Conservation (phyloP, 2,329 filamentous ascomycete species). For the Thelonectria olida region DNA sequence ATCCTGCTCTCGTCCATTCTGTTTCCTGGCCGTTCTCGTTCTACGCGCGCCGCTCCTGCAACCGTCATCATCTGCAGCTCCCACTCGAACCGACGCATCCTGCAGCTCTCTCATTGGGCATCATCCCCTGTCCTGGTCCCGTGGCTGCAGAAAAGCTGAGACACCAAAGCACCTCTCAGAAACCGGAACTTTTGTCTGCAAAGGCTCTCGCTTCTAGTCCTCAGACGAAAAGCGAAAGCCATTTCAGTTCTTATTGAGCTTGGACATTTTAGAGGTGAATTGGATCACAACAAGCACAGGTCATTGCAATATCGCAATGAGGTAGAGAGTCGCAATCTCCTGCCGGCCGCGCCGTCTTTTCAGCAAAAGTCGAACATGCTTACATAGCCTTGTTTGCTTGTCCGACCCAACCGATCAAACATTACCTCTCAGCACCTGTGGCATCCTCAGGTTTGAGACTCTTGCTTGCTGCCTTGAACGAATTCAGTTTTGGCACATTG, state of each 20-base stretch:
- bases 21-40: background rate
- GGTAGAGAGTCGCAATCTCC: background rate
- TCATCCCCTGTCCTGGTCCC: conserved; percentile 8
- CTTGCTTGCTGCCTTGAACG: background rate
- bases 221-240: background rate
- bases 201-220: background rate
- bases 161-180: conserved; percentile 2
- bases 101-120: conserved; percentile 1
- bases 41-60: background rate
- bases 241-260: background rate
- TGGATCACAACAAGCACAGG: background rate
- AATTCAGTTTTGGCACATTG: background rate
- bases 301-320: background rate
- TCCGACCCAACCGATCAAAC: background rate
- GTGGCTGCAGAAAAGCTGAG: conserved; percentile 18
- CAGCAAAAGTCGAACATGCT: background rate
- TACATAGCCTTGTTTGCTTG: background rate
- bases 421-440: background rate
- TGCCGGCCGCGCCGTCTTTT: background rate
- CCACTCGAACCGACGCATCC: background rate
- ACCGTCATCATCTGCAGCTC: background rate
- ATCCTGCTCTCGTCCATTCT: background rate
- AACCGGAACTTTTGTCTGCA: background rate
- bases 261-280: background rate
- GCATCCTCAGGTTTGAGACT: background rate